Evolutionary conservation across 495 filamentous ascomycete genomes (phyloP), one percentile per base, ranked within the genome.

Genomic region (Penicillium egyptiacum): DNA sequence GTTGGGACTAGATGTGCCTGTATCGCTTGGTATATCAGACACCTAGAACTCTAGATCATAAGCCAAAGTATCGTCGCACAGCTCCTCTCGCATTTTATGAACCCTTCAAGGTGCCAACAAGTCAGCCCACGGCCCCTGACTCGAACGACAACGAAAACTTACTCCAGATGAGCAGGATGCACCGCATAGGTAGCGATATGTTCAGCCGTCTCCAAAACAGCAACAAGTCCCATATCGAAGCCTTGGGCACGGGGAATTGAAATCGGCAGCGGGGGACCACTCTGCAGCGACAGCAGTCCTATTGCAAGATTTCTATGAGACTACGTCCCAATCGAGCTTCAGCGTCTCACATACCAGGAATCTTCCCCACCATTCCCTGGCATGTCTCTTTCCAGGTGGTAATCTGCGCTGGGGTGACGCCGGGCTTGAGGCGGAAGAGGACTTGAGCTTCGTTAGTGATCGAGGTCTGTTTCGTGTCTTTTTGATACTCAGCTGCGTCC

Each of bases 1-100:
- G n/a, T 16, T 44, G 16, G n/a, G 12, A 14, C 19, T 26, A 17
- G 28, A 23, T 9, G 12, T 17, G 14, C 30, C 16, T 30, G 28
- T 14, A 30, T 28, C 4, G 28, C 22, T 26, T 17, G 12, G 2
- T 41, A 39, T 35, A 14, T 3, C 14, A 39, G 5, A 22, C 2
- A 48, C 37, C 50, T 60, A 70, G 50, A 78, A 78, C 61, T 75
- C 72, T 57, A 78, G 50, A 60, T 78, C 75, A 71, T 75, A 78
- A 10, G 72, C 75, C 66, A 78, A 63, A 5, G 75, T 71, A 63
- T 76, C 75, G 11, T 76, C 75, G 56, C 72, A 76, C 33, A 78
- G 53, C 54, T 76, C 72, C 57, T 76, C 73, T 39, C 75, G 67
- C 64, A 75, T 55, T 50, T 66, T 75, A 17, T 73, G 71, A 48